Percentiles rank a stretch among this genome's conserved stretches.
Conservation (phyloP, 306 rosid species). For the Lathyrus tuberosus region DNA sequence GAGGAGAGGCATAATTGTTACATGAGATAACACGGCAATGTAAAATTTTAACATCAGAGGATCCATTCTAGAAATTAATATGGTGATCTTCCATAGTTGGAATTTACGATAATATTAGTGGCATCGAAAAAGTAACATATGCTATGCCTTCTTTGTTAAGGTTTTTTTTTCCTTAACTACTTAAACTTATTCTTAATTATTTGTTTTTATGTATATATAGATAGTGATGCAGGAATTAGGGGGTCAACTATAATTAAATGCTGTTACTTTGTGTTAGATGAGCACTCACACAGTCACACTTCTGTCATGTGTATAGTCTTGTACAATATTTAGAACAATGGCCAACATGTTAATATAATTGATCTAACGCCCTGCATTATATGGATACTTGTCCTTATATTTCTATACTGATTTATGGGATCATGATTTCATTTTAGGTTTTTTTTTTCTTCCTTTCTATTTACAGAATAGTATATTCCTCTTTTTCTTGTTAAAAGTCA, state of each 20-base stretch:
- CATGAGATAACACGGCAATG: neutral
- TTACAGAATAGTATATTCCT: neutral
- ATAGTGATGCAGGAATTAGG: constrained; percentile 21
- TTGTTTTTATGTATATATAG: neutral
- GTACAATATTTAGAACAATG: neutral
- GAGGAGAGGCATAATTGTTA: neutral
- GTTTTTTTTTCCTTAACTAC: neutral
- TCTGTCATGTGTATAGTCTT: neutral
- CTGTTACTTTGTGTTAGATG: neutral
- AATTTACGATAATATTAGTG: constrained; percentile 7
- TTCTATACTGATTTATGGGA: constrained; percentile 18
- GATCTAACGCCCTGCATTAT: constrained; percentile 22
- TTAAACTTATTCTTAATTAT: neutral
- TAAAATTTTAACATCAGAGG: constrained; percentile 12
- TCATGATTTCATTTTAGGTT: neutral
- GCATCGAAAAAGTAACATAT: neutral
- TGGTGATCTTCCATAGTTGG: neutral
- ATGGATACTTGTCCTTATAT: constrained; percentile 12
- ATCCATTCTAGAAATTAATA: neutral
- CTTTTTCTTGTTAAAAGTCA: constrained; percentile 23
- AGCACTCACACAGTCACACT: neutral
- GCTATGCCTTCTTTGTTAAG: neutral
- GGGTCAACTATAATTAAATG: constrained; percentile 29
- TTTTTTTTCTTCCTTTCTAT: neutral
- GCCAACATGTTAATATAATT: neutral